phyloP scores from a whole-genome alignment of 2,329 filamentous ascomycete genomes.

The Sporothrix variecibatus region DNA sequence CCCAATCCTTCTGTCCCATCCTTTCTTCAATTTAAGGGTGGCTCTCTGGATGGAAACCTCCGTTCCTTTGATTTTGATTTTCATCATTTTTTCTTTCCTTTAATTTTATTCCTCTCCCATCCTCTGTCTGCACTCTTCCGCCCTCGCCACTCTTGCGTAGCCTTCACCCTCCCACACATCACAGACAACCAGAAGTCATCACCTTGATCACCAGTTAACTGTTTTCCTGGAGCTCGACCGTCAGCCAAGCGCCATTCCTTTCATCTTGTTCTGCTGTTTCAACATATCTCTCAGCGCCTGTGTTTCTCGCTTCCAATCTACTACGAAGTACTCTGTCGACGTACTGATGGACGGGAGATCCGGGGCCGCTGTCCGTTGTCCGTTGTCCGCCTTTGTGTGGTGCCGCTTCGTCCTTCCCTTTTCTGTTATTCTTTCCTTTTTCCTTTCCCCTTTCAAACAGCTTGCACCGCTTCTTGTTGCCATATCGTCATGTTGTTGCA shows the following conservation, averaged over 20 bases:
- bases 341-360: background rate
- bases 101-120: background rate
- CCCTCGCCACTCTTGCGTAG: slow-evolving; percentile 8
- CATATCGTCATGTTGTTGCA: background rate
- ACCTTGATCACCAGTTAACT: background rate
- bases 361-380: background rate
- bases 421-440: background rate
- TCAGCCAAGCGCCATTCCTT: background rate
- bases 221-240: background rate
- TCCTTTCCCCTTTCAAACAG: background rate
- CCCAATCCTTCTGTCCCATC: background rate
- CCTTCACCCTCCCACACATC: slow-evolving; percentile 6
- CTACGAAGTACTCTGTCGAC: too few species aligned
- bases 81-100: background rate
- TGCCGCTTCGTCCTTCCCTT: background rate
- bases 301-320: background rate
- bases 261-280: slow-evolving; percentile 9
- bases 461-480: background rate
- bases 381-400: background rate
- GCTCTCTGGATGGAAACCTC: background rate
- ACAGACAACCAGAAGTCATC: background rate
- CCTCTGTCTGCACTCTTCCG: background rate
- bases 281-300: background rate
- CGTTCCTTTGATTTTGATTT: background rate
- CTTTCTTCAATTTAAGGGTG: background rate